Evolutionary conservation across 176 grass and related monocot species (phyloP).

Genomic region (Themeda triandra): DNA sequence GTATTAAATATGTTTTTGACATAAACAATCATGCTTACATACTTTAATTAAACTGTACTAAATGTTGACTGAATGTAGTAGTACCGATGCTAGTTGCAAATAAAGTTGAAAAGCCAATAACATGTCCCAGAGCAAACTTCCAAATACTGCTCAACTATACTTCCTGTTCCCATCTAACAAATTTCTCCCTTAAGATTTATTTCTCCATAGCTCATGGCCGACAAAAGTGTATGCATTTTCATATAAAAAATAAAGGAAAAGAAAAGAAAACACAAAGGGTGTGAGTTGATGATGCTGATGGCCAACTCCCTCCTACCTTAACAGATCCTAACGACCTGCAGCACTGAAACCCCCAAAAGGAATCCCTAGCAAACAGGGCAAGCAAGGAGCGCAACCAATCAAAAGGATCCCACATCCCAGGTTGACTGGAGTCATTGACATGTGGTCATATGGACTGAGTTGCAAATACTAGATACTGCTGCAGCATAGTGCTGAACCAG

Average conservation of each 20-base stretch:
- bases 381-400: neutral
- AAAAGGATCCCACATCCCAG: neutral
- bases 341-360: neutral
- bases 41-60: neutral
- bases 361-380: neutral
- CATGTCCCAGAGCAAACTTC: neutral
- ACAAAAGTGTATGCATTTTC: no score
- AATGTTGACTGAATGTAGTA: neutral
- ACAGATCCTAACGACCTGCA: constrained; percentile 8
- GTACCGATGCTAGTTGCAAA: neutral
- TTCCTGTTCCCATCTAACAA: neutral
- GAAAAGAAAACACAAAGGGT: neutral
- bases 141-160: neutral
- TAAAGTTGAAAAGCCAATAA: neutral
- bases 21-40: neutral
- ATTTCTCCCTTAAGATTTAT: neutral
- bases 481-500: neutral
- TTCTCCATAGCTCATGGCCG: neutral
- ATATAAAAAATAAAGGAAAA: no score
- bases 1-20: neutral
- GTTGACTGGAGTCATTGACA: neutral
- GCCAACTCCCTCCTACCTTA: constrained; percentile 7
- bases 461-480: neutral
- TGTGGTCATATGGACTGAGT: neutral
- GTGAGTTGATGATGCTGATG: constrained; percentile 12